A percentile compares a stretch with the other conserved stretches of the same genome.
phyloP scores from a whole-genome alignment of 768 basidiomycete species.

The Hortiboletus campestris region DNA sequence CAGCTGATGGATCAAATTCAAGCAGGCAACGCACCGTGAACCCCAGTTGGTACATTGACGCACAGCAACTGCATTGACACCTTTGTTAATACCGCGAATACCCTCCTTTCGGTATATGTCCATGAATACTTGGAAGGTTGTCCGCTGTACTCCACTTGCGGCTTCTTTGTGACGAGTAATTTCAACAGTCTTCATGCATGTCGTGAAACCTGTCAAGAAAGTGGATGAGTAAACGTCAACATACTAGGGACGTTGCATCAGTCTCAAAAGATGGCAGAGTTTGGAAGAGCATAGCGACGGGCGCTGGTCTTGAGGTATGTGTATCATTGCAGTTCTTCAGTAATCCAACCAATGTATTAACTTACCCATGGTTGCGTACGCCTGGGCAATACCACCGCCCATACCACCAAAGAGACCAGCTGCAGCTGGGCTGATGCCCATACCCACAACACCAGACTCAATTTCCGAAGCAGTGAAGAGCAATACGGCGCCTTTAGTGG shows the following conservation, averaged over 20 bases:
- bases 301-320: constrained; percentile 19
- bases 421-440: constrained; percentile 75
- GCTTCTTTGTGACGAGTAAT: constrained; percentile 95
- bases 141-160: constrained; percentile 78
- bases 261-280: constrained; percentile 15
- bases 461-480: constrained; percentile 96
- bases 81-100: constrained; percentile 96
- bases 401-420: constrained; percentile 95
- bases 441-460: constrained; percentile 59
- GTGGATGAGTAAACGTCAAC: constrained; percentile 8
- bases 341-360: constrained; percentile 15
- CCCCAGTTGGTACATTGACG: constrained; percentile 95
- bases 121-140: constrained; percentile 91
- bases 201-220: constrained; percentile 77
- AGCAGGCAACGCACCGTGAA: constrained; percentile 57
- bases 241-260: background rate
- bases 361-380: constrained; percentile 99
- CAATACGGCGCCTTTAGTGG: constrained; percentile 95
- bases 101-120: constrained; percentile 95
- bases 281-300: constrained; percentile 13
- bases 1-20: background rate
- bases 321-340: constrained; percentile 16
- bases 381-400: constrained; percentile 96
- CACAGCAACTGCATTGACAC: constrained; percentile 92
- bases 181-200: constrained; percentile 99